Evolutionary conservation across 805 yeast species (phyloP), one percentile per base, ranked within the genome.

Genomic region (Monosporozyma servazzii): DNA sequence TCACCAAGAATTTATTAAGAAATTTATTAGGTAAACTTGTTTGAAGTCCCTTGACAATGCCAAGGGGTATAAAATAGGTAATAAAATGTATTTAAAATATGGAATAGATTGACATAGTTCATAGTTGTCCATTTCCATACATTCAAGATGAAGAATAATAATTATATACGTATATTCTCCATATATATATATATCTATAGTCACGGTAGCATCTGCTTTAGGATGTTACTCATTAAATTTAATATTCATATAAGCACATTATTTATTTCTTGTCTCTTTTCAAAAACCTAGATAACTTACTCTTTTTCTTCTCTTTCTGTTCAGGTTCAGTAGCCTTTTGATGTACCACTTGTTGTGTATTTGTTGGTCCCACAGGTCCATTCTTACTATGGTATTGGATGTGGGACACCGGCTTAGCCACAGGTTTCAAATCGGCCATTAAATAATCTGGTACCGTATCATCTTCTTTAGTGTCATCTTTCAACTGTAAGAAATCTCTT

Each of bases 211-310:
- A 33, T 33, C 37, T 15, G 17, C 15, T 3, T 33, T 13, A 15
- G 17, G 37, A 33, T 33, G 37, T 15, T 33, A 5, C 6, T 33
- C 37, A 33, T 33, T 33, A 33, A 33, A 33, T 13, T 8, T 42
- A n/a, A 29, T 15, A 30, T 23, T 47, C 20, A n/a, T 30, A 29
- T 17, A 9, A 29, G 9, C 30, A 18, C 41, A 8, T 45, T 45
- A 31, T 13, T 41, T 39, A 41, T 23, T 47, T 48, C 54, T 44
- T 49, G n/a, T 52, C 44, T 21, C 44, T 41, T 48, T 65, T 76
- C 52, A 79, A 71, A 44, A 79, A 70, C 52, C 71, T 74, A 50
- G 75, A 73, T 51, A 79, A 71, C 54, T 74, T 76, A 13, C 71
- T 67, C 40, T 73, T 71, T 62, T 78, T 75, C 51, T 74, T 77